A percentile compares a stretch with the other conserved stretches of the same genome.
Conservation (phyloP, 805 yeast genomes). For the Yarrowia yakushimensis region DNA sequence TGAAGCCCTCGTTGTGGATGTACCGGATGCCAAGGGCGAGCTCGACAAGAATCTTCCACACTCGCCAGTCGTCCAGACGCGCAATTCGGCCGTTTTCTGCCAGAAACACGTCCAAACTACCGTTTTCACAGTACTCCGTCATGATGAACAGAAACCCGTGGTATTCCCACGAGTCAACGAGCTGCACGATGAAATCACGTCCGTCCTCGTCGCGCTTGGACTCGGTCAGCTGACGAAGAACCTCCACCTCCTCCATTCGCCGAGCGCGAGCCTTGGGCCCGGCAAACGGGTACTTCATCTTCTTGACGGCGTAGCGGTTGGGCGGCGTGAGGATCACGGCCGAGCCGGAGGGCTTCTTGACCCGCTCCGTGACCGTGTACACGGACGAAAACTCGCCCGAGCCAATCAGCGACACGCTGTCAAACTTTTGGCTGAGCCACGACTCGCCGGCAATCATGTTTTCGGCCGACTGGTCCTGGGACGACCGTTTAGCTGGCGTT, state of each 20-base stretch:
- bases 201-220: conserved; percentile 49
- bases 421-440: conserved; percentile 48
- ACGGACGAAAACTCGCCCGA: conserved; percentile 89
- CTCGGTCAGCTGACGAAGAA: conserved; percentile 39
- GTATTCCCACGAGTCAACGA: conserved; percentile 79
- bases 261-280: conserved; percentile 59
- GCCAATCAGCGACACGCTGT: conserved; percentile 69
- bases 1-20: conserved; percentile 69
- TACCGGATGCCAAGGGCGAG: conserved; percentile 72
- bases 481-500: conserved; percentile 14
- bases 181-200: conserved; percentile 70
- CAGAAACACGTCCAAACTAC: conserved; percentile 77
- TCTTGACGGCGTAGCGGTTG: conserved; percentile 74
- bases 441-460: conserved; percentile 28
- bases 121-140: conserved; percentile 95
- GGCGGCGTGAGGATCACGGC: conserved; percentile 26
- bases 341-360: conserved; percentile 33
- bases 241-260: conserved; percentile 71
- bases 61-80: conserved; percentile 91
- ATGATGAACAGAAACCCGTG: conserved; percentile 75
- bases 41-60: conserved; percentile 93
- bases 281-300: conserved; percentile 65
- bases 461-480: conserved; percentile 19
- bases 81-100: conserved; percentile 71
- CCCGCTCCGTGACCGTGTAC: conserved; percentile 69